Evolutionary conservation across 805 yeast genomes (phyloP).

Genomic region (Lipomyces spencermartinsiae): DNA sequence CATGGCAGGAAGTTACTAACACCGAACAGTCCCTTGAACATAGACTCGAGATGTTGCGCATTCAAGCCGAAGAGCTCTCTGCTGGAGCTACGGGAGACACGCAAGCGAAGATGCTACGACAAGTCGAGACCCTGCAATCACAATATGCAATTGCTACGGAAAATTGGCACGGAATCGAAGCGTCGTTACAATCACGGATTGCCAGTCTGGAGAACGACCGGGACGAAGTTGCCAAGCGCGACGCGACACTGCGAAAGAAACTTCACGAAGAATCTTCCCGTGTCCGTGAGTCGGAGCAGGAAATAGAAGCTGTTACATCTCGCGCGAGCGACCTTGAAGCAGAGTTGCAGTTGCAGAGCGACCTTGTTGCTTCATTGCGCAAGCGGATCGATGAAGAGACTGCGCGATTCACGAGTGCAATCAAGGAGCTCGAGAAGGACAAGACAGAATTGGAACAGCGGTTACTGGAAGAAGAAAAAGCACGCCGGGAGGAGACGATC

Average conservation of each 20-base stretch:
- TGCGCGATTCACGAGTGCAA: constrained; percentile 24
- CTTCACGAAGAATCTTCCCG: constrained; percentile 20
- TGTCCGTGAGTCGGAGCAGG: constrained; percentile 18
- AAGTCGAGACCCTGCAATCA: constrained; percentile 64
- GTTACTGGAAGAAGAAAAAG: constrained; percentile 36
- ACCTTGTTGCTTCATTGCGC: constrained; percentile 30
- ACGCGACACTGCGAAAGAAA: constrained; percentile 33
- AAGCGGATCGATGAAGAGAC: constrained; percentile 32
- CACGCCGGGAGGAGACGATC: constrained; percentile 33
- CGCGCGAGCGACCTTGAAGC: constrained; percentile 30
- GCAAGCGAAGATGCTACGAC: constrained; percentile 49
- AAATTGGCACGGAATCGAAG: constrained; percentile 83
- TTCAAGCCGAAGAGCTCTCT: constrained; percentile 59
- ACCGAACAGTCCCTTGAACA: constrained; percentile 69
- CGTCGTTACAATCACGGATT: constrained; percentile 60
- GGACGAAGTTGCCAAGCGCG: constrained; percentile 48
- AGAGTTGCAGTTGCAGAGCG: constrained; percentile 26
- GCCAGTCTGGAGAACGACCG: constrained; percentile 54
- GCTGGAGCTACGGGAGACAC: constrained; percentile 44
- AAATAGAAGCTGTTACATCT: constrained; percentile 22
- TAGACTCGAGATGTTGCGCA: constrained; percentile 70
- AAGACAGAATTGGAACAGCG: constrained; percentile 33
- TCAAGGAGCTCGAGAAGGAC: constrained; percentile 40
- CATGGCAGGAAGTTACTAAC: constrained; percentile 44
- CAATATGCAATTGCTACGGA: constrained; percentile 79